Conservation (phyloP, 1,139 yeast genomes). For the Yamadazyma songkhlaensis region DNA sequence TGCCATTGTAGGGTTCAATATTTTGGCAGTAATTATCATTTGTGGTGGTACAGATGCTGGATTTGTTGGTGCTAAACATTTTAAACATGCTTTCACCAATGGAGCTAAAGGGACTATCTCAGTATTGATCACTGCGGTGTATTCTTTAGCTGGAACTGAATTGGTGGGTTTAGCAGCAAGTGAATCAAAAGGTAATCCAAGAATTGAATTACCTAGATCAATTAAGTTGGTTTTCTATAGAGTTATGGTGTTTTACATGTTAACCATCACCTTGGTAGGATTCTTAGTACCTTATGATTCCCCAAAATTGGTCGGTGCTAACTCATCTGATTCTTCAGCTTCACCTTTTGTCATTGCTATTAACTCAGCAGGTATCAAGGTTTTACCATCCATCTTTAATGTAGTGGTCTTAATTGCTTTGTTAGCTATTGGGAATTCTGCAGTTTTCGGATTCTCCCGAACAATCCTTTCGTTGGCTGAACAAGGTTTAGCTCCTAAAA, state of each 20-base stretch:
- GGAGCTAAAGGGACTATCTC: conserved; percentile 55
- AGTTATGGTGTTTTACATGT: conserved; percentile 38
- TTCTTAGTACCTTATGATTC: conserved; percentile 37
- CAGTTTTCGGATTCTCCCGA: conserved; percentile 45
- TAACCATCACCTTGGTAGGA: conserved; percentile 40
- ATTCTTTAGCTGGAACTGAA: conserved; percentile 46
- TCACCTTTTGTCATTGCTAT: conserved; percentile 47
- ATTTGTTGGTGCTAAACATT: conserved; percentile 53
- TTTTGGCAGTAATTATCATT: conserved; percentile 63
- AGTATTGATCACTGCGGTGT: conserved; percentile 41
- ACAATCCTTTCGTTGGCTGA: conserved; percentile 40
- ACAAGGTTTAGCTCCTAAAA: conserved; percentile 38
- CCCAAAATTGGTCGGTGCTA: conserved; percentile 28
- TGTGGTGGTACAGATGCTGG: conserved; percentile 66
- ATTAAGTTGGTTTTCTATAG: conserved; percentile 45
- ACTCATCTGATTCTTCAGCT: conserved; percentile 29
- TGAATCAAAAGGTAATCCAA: conserved; percentile 37
- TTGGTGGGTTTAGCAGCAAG: conserved; percentile 42
- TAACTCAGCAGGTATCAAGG: conserved; percentile 39
- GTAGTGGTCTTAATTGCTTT: conserved; percentile 40
- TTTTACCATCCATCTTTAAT: conserved; percentile 42
- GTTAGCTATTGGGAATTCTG: conserved; percentile 45
- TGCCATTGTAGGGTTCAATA: conserved; percentile 64
- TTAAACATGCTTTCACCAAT: conserved; percentile 58
- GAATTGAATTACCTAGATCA: conserved; percentile 39